Conservation (phyloP, 805 yeast species). For the Hanseniaspora osmophila region DNA sequence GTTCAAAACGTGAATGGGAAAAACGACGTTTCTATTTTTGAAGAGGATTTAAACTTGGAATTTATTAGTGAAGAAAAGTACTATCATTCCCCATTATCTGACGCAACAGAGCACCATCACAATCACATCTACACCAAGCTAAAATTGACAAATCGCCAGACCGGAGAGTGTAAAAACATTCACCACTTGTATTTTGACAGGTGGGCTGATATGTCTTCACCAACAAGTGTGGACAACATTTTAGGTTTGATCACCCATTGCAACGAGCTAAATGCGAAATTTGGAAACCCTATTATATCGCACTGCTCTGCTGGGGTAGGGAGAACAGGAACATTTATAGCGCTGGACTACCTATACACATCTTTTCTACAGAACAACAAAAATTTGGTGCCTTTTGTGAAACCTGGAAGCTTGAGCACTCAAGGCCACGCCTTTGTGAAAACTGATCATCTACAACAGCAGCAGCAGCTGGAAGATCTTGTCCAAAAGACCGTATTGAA, state of each 20-base stretch:
- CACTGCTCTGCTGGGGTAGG: constrained; percentile 99
- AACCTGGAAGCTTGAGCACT: too few relatives aligned
- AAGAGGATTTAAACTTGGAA: constrained; percentile 11
- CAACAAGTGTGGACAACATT: constrained; percentile 27
- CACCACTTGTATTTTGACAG: constrained; percentile 60
- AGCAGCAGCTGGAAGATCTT: constrained; percentile 10
- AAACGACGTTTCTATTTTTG: constrained; percentile 13
- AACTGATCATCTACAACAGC: not conserved
- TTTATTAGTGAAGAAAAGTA: constrained; percentile 9
- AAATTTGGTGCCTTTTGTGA: not conserved
- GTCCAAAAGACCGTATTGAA: constrained; percentile 22
- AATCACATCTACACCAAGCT: constrained; percentile 16
- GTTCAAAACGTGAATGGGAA: constrained; percentile 4
- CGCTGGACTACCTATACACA: constrained; percentile 24
- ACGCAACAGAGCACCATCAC: constrained; percentile 5
- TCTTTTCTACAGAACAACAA: constrained; percentile 14
- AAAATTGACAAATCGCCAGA: constrained; percentile 7
- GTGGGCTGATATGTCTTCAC: constrained; percentile 77
- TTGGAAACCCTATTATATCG: constrained; percentile 43
- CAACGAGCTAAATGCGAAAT: constrained; percentile 12
- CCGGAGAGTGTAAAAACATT: constrained; percentile 12
- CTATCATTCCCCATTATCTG: constrained; percentile 2
- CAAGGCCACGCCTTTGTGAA: too few relatives aligned
- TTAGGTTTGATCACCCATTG: constrained; percentile 19
- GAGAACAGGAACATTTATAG: constrained; percentile 79